A percentile compares a stretch with the other conserved stretches of the same genome.
These are phyloP conservation scores for Hymenoscyphus scutula DNA, from an alignment of 2,329 filamentous ascomycete genomes.

Conservation along the genomic window DNA sequence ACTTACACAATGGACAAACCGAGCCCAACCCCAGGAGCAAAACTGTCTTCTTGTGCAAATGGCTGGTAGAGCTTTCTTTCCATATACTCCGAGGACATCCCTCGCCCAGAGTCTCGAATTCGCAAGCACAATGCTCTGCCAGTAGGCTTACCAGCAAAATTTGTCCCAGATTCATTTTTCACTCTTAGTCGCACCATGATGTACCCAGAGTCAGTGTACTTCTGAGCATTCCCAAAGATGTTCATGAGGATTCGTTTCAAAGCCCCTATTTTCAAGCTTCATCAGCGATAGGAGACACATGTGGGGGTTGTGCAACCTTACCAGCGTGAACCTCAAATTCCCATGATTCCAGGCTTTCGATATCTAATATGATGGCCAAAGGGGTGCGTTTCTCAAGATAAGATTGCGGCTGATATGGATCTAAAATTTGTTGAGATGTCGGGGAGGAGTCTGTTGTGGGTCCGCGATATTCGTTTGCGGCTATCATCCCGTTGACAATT, in stretches of 20 bases:
- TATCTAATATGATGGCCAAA: constrained; percentile 45
- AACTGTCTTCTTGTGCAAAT: constrained; percentile 58
- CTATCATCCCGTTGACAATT: constrained; percentile 34
- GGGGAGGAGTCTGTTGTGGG: background rate
- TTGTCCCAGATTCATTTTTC: constrained; percentile 39
- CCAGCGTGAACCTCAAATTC: constrained; percentile 51
- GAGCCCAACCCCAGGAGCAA: constrained; percentile 55
- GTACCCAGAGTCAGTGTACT: constrained; percentile 53
- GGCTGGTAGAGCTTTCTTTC: constrained; percentile 56
- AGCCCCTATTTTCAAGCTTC: constrained; percentile 34
- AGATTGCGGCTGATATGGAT: background rate
- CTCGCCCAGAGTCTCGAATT: constrained; percentile 55
- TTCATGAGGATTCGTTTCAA: constrained; percentile 56
- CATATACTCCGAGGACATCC: constrained; percentile 60
- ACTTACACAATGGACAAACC: constrained; percentile 42
- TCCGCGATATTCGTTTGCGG: constrained; percentile 26
- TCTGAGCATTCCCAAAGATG: constrained; percentile 57
- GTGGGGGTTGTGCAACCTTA: constrained; percentile 33
- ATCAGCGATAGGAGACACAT: background rate
- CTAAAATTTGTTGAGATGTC: background rate
- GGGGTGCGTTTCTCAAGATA: constrained; percentile 39
- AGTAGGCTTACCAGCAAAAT: background rate
- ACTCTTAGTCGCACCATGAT: constrained; percentile 35
- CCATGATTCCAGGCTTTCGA: constrained; percentile 44
- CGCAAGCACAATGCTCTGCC: constrained; percentile 38